These are phyloP conservation scores for Eimeria necatrix DNA, from an alignment of 169 alveolate genomes.

Conservation along the genomic window DNA sequence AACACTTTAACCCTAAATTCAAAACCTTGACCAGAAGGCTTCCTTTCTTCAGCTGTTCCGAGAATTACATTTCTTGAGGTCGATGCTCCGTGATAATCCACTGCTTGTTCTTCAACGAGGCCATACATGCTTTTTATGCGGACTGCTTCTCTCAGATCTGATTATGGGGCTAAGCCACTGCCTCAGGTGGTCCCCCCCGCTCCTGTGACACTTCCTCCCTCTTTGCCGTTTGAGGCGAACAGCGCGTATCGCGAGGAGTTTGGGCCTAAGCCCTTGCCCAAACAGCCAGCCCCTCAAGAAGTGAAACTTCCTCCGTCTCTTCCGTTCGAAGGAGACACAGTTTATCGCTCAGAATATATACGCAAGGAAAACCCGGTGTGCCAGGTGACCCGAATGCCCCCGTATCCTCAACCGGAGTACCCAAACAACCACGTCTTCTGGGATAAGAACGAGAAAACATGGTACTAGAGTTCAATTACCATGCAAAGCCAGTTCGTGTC, in stretches of 20 bases:
- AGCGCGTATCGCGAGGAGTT: conserved; percentile 84
- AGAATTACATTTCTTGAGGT: no score
- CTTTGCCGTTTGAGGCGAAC: conserved; percentile 85
- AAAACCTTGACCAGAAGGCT: no score
- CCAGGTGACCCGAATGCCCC: conserved; percentile 67
- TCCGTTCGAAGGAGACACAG: conserved; percentile 84
- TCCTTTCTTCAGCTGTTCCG: no score
- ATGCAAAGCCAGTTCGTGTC: neutral
- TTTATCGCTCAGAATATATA: conserved; percentile 77
- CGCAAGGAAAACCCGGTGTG: conserved; percentile 70
- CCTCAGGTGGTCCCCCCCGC: conserved; percentile 81
- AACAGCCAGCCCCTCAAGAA: conserved; percentile 72
- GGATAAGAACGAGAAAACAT: conserved; percentile 62
- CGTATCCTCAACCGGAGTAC: conserved; percentile 67
- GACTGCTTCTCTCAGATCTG: conserved; percentile 75
- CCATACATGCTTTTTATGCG: no score
- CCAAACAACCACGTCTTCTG: conserved; percentile 78
- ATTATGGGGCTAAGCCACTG: conserved; percentile 86
- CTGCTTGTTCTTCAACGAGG: no score
- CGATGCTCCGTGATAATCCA: no score
- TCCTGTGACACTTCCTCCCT: conserved; percentile 68
- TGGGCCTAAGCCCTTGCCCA: conserved; percentile 84
- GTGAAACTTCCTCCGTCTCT: conserved; percentile 75
- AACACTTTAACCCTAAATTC: no score
- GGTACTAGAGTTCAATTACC: conserved; percentile 55